Percentiles rank a stretch among this genome's conserved stretches.
Conservation (phyloP, 2,329 filamentous ascomycete genomes). For the Chrysosporium queenslandicum region DNA sequence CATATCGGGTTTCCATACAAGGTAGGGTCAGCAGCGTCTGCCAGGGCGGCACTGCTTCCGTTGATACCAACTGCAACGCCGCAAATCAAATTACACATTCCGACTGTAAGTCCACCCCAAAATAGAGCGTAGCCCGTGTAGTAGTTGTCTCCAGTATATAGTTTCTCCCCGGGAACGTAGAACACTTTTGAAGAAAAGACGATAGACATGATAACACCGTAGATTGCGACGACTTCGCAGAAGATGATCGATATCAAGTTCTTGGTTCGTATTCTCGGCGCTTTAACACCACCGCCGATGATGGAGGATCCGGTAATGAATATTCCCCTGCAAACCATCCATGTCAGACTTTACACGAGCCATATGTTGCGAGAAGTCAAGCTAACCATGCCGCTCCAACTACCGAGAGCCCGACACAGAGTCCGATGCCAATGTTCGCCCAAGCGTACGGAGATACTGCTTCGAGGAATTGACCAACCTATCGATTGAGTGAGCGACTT, state of each 20-base stretch:
- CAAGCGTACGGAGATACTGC: slow-evolving; percentile 88
- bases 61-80: slow-evolving; percentile 97
- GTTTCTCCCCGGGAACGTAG: slow-evolving; percentile 50
- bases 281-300: slow-evolving; percentile 89
- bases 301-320: slow-evolving; percentile 98
- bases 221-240: slow-evolving; percentile 98
- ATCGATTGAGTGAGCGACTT: slow-evolving; percentile 14
- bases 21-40: slow-evolving; percentile 83
- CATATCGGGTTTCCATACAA: slow-evolving; percentile 51
- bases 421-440: slow-evolving; percentile 78
- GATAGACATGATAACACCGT: slow-evolving; percentile 99
- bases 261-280: slow-evolving; percentile 96
- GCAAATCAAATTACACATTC: slow-evolving; percentile 90
- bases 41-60: slow-evolving; percentile 88
- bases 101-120: slow-evolving; percentile 90
- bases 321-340: slow-evolving; percentile 63
- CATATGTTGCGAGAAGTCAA: neutral
- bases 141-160: slow-evolving; percentile 69
- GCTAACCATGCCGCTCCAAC: slow-evolving; percentile 89
- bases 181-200: slow-evolving; percentile 87
- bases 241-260: slow-evolving; percentile 99
- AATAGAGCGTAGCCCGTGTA: slow-evolving; percentile 94
- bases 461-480: slow-evolving; percentile 91
- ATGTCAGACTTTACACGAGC: neutral
- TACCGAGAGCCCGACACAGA: slow-evolving; percentile 93